Evolutionary conservation across 192 early-diverging fungal species (phyloP).

Genomic region (Thamnidium elegans): DNA sequence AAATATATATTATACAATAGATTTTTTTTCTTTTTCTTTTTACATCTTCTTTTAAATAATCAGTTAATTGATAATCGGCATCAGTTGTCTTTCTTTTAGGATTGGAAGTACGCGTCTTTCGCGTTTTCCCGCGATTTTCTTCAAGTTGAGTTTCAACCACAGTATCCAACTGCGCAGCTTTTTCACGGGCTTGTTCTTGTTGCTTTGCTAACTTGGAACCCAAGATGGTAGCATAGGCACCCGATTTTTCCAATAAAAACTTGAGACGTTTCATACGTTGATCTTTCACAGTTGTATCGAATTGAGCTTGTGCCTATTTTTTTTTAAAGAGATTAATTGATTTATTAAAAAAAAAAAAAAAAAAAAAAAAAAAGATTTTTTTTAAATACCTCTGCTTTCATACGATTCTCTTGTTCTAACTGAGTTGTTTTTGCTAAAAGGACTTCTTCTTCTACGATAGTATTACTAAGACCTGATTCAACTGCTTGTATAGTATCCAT

Average conservation of each 20-base stretch:
- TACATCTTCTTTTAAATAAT: constrained; percentile 48
- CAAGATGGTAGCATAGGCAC: constrained; percentile 77
- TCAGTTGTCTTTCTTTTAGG: constrained; percentile 50
- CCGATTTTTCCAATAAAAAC: constrained; percentile 79
- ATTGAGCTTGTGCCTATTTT: constrained; percentile 65
- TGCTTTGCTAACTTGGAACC: constrained; percentile 72
- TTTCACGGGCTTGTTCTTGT: constrained; percentile 63
- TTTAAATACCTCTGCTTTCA: constrained; percentile 41
- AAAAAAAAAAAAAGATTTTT: neutral
- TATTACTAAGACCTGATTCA: constrained; percentile 15
- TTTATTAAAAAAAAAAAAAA: neutral
- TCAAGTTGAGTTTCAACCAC: neutral
- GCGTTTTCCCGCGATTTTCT: neutral
- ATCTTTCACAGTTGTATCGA: constrained; percentile 52
- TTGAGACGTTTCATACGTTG: constrained; percentile 72
- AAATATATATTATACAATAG: no score
- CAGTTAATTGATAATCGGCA: constrained; percentile 44
- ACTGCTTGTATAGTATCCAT: constrained; percentile 9
- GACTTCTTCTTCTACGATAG: constrained; percentile 45
- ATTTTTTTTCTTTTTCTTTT: constrained; percentile 10
- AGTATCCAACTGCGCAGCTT: constrained; percentile 29
- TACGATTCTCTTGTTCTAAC: constrained; percentile 43
- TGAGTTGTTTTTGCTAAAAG: constrained; percentile 37
- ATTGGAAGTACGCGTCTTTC: constrained; percentile 11
- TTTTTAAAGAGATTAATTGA: neutral